Conservation (phyloP, 768 basidiomycete species). For the Sporobolomyces phaffii region DNA sequence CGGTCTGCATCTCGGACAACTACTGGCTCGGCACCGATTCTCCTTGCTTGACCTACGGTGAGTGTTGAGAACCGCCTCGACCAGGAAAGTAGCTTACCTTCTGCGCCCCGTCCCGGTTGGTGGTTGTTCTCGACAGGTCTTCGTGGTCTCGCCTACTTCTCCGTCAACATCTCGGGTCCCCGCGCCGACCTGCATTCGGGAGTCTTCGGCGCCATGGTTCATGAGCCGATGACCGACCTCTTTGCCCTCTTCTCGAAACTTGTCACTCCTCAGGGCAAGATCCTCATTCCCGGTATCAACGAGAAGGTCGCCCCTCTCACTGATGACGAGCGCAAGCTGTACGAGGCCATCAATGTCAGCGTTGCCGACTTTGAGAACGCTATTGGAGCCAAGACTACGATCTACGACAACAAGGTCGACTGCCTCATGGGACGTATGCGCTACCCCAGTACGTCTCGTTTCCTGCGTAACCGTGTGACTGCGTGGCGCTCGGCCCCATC, state of each 20-base stretch:
- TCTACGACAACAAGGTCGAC: constrained; percentile 68
- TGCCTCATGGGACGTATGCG: constrained; percentile 93
- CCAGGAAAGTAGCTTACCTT: too few relatives aligned
- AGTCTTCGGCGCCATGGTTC: constrained; percentile 70
- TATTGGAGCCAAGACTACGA: constrained; percentile 66
- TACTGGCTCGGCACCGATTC: constrained; percentile 63
- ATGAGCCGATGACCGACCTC: constrained; percentile 88
- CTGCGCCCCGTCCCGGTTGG: too few relatives aligned
- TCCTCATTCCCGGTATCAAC: constrained; percentile 80
- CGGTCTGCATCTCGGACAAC: constrained; percentile 87
- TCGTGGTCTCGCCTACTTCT: constrained; percentile 58
- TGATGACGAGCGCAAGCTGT: constrained; percentile 65
- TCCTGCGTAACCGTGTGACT: background rate
- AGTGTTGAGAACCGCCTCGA: too few relatives aligned
- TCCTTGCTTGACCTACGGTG: constrained; percentile 44
- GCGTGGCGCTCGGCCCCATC: too few relatives aligned
- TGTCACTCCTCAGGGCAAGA: constrained; percentile 69
- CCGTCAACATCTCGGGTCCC: constrained; percentile 73
- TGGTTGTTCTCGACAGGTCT: too few relatives aligned
- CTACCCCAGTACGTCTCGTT: constrained; percentile 28
- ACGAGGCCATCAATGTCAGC: constrained; percentile 65
- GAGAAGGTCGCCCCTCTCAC: constrained; percentile 65
- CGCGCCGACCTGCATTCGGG: constrained; percentile 85
- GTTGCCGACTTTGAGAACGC: constrained; percentile 63
- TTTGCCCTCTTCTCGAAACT: constrained; percentile 76